Evolutionary conservation across 2,329 filamentous ascomycete species (phyloP), one percentile per base, ranked within the genome.

Genomic region (Fusarium sp.): DNA sequence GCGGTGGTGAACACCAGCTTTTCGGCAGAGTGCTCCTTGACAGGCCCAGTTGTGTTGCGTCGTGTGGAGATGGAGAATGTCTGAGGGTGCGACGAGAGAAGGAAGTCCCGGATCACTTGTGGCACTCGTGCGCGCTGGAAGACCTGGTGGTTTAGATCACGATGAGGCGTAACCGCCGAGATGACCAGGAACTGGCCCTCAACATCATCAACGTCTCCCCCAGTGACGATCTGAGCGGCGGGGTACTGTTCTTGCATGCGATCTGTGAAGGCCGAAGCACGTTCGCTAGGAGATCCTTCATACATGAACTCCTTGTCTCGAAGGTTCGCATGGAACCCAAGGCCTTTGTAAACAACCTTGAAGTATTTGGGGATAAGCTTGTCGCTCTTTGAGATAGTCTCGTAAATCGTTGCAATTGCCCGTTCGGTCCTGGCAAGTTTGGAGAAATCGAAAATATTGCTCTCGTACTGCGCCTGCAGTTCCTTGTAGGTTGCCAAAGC

Each of bases 291-390:
- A 3, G 90, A 88, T 1, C 93, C 94, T 80, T 98, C 94, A 74
- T 97, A 97, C 58, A 98, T 91, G 79, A 94, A 98, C 63, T 95
- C 91, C 81, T 97, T 97, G 79, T 98, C 94, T 54, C 94, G 88
- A 24, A 98, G 80, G 51, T 87, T 91, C 3, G 89, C 76, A 2
- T 94, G 93, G 80, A 98, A 98, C 2, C 95, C 94, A 58, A 97
- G 88, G 8, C 95, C 95, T 76, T 91, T 93, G 83, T 96, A 98
- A 15, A 91, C 86, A 29, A 98, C 94, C 70, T 93, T 92, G 87
- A 97, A 98, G 81, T 97, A 98, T 67, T 95, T 92, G 13, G 93
- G 91, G 64, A 91, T 89, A 20, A 91, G 82, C 71, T 90, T 91
- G 57, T 95, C 91, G 74, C 93, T 92, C 82, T 93, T 95, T 13